Conservation (phyloP, 768 basidiomycete species). For the Hygrophorus pudorinus region DNA sequence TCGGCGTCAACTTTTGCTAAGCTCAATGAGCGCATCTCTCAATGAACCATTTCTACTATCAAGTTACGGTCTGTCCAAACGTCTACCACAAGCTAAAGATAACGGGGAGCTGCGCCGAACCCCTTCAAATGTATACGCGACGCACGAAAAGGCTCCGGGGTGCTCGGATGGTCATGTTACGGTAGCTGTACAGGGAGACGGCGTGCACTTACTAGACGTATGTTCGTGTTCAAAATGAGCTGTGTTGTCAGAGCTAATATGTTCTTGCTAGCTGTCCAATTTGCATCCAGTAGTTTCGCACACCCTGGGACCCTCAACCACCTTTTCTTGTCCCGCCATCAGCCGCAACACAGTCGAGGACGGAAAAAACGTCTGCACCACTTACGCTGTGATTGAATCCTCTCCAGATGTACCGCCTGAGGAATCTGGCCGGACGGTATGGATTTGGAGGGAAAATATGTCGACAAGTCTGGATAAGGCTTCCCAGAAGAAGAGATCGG, state of each 20-base stretch:
- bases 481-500: constrained; percentile 29
- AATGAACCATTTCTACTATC: constrained; percentile 30
- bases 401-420: constrained; percentile 34
- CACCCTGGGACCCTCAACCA: constrained; percentile 56
- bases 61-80: constrained; percentile 22
- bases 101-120: constrained; percentile 11
- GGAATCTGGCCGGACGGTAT: constrained; percentile 40
- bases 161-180: constrained; percentile 50
- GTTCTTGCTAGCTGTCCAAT: constrained; percentile 39
- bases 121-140: constrained; percentile 23
- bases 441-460: constrained; percentile 52
- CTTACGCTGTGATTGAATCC: constrained; percentile 43
- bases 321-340: constrained; percentile 51
- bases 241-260: constrained; percentile 1
- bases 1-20: no score
- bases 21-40: constrained; percentile 16
- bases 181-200: constrained; percentile 62
- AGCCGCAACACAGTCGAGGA: constrained; percentile 26
- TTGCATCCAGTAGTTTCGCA: constrained; percentile 60
- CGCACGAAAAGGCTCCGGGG: constrained; percentile 21
- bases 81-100: constrained; percentile 15
- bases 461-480: constrained; percentile 24
- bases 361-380: constrained; percentile 32
- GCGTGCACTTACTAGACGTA: constrained; percentile 69
- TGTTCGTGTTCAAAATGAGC: constrained; percentile 14